Evolutionary conservation across 345 rosid species (phyloP), one percentile per base, ranked within the genome.

Genomic region (Arabidopsis suecica): DNA sequence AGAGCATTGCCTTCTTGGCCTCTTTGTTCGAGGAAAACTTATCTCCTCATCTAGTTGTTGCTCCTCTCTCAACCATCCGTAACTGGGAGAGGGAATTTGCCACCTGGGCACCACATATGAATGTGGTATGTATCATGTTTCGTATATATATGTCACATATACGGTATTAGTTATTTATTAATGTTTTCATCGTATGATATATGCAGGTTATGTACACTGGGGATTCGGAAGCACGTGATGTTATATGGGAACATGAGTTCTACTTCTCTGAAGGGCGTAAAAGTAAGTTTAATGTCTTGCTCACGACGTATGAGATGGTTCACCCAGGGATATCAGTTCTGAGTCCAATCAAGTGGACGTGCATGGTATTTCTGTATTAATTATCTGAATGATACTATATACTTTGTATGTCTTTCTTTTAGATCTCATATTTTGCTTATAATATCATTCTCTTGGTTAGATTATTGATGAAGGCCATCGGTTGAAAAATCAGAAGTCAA

Each of bases 391-490:
- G 4, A 30, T 55, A 22, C 8, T 60, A 53, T 75, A 53, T 75
- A 56, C 61, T 50, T 48, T 23, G 70, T 42, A 1, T 23, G 18
- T 38, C 45, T 16, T 72, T 51, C 32, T 72, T 20, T 4, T 51
- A 16, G 16, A 12, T 71, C 76, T 37, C 67, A 28, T 9, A 68
- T 67, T 53, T 66, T 70, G 45, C 74, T 76, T 77, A 45, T 1
- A 62, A 65, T 32, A 44, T 56, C 12, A 58, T 63, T 36, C 83
- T 70, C 57, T 33, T 64, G 28, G 79, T 69, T 80, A 94, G 97
- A 94, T 94, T 75, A 96, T 94, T 57, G 97, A 94, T 83, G 98
- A 94, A 85, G 97, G 97, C 55, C 95, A 94, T 81, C 92, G 98
- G 11, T 81, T 94, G 32, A 91, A 94, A 85, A 94, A 94, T 64